Base-by-base conservation (phyloP, 345 rosid species). In the Hibiscus mutabilis region DNA sequence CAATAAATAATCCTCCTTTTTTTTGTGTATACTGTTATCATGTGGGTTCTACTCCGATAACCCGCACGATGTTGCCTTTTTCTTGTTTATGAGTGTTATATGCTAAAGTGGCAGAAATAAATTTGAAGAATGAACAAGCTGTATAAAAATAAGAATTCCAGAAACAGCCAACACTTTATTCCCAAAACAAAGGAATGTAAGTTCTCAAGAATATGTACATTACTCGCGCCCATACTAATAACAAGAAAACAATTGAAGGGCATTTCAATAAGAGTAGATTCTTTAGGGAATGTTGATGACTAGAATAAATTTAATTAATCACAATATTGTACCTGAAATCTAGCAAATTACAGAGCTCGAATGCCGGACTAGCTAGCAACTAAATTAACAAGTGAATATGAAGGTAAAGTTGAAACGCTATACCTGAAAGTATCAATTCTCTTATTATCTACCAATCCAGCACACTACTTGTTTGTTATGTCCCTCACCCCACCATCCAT, bases 341-440 rank as follows among this genome's bases (percentile, higher is more conserved):
- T n/a, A n/a, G n/a, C 31, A 57, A 44, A 31, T 66, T 79, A 75
- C 74, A 69, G n/a, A 52, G 62, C 60, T 62, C 71, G 53, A 64
- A 66, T 64, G n/a, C n/a, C n/a, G n/a, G n/a, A n/a, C n/a, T n/a
- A n/a, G 67, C 55, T 68, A 53, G 58, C 61, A 74, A 77, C 79
- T 75, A 66, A 82, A 21, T n/a, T 65, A 82, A 79, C 82, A 19
- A 66, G 59, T 42, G 40, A 82, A 73, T 60, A 71, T 58, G 68
- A 74, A 84, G 63, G 52, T 33, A 74, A 70, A 56, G 61, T 46
- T 52, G 47, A 77, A 73, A 72, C 75, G 72, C 78, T 84, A 80
- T 85, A 82, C 79, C 83, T 79, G 72, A 67, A 33, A 0, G 37
- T 74, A 73, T 79, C 74, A n/a, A 72, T 71, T 22, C 25, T 55